phyloP scores from a whole-genome alignment of 208 protist genomes.

The Trypanosoma boissoni region DNA sequence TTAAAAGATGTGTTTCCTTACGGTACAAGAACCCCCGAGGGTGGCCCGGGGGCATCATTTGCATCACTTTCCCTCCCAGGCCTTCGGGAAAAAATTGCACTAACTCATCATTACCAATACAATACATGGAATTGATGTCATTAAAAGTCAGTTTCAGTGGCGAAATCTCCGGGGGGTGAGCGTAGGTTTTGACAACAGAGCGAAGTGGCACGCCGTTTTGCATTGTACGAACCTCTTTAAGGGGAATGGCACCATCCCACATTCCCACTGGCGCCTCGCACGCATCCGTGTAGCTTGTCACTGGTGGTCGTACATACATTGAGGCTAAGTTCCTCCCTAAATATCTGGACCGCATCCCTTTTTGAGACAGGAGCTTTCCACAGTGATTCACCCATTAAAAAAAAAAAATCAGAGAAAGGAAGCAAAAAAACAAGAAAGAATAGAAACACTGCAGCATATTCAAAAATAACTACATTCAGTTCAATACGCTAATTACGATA shows the following conservation, averaged over 20 bases:
- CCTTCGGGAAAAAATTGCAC: constrained; percentile 84
- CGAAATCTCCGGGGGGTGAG: constrained; percentile 65
- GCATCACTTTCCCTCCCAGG: constrained; percentile 86
- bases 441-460: not conserved
- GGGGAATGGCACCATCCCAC: constrained; percentile 84
- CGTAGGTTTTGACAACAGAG: constrained; percentile 70
- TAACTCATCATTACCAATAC: constrained; percentile 87
- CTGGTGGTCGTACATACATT: constrained; percentile 50
- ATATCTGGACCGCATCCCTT: constrained; percentile 42
- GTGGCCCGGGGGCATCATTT: constrained; percentile 88
- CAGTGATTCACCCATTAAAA: no score
- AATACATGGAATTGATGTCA: constrained; percentile 90
- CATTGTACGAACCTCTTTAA: constrained; percentile 62
- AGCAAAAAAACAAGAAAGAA: constrained; percentile 3
- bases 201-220: constrained; percentile 48
- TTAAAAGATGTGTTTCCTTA: constrained; percentile 86
- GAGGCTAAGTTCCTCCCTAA: constrained; percentile 49
- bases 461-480: no score
- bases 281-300: constrained; percentile 80
- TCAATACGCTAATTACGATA: no score
- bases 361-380: no score
- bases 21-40: constrained; percentile 90
- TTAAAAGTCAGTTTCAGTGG: constrained; percentile 70
- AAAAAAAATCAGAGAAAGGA: constrained; percentile 15
- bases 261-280: constrained; percentile 84